Percentiles rank a stretch among this genome's conserved stretches.
Evolutionary conservation across 805 yeast species (phyloP).

Genomic region (Barnettozyma salicaria): DNA sequence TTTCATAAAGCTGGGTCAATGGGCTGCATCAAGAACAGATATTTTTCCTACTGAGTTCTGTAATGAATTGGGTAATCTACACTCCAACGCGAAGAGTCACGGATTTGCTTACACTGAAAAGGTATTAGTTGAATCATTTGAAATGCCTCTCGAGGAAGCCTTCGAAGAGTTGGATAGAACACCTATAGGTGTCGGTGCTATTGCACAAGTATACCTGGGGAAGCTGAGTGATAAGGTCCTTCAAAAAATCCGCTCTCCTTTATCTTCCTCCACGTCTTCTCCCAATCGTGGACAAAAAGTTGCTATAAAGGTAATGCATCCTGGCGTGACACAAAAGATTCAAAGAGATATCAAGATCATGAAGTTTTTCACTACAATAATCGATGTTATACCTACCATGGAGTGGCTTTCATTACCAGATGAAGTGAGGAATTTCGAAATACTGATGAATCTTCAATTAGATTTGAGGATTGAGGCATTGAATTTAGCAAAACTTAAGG

Average conservation of each 20-base stretch:
- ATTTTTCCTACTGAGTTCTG: constrained; percentile 79
- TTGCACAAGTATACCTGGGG: constrained; percentile 90
- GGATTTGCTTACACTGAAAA: constrained; percentile 51
- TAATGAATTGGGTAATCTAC: constrained; percentile 66
- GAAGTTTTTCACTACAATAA: constrained; percentile 66
- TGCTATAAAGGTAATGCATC: constrained; percentile 92
- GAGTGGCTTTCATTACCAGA: constrained; percentile 96
- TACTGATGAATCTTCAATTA: constrained; percentile 81
- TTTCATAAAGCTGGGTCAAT: constrained; percentile 87
- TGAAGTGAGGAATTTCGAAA: constrained; percentile 83
- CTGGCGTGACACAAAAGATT: constrained; percentile 66
- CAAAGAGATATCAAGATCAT: constrained; percentile 79
- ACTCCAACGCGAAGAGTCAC: constrained; percentile 79
- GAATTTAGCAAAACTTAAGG: constrained; percentile 65
- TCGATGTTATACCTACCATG: constrained; percentile 84
- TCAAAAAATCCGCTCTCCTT: constrained; percentile 25
- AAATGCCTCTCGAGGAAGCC: constrained; percentile 52
- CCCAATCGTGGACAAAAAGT: constrained; percentile 61
- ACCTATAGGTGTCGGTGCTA: constrained; percentile 97
- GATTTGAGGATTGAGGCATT: constrained; percentile 87
- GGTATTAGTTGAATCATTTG: constrained; percentile 54
- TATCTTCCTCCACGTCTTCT: too few relatives aligned
- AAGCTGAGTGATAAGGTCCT: constrained; percentile 46
- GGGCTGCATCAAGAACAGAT: constrained; percentile 98
- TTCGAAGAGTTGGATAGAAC: constrained; percentile 69